Evolutionary conservation across 768 basidiomycete species (phyloP), one percentile per base, ranked within the genome.

Genomic region (Mycena leptocephala): DNA sequence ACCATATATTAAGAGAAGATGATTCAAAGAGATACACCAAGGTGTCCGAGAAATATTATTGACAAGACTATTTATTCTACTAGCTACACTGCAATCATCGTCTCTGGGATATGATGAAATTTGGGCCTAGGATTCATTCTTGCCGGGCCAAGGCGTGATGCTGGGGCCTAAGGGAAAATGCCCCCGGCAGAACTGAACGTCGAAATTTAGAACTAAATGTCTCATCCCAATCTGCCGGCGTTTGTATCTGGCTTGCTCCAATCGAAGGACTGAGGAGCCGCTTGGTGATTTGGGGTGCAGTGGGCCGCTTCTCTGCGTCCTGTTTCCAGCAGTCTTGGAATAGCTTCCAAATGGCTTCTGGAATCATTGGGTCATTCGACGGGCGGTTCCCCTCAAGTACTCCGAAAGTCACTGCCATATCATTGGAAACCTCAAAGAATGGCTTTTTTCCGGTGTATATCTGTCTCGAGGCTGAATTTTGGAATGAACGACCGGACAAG

Each of bases 311-410:
- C 3, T 20, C 20, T 3, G 65, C 58, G 33, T 68, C 33, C 39
- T 48, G 30, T 32, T 53, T 53, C 78, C 78, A 78, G 22, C 70
- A 67, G n/a, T 67, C 39, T 53, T 76, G 48, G 2, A 78, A 9
- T 2, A 78, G 39, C n/a, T 63, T 14, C 78, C 78, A 78, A 18
- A 76, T n/a, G 41, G 16, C 11, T 46, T n/a, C n/a, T n/a, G n/a
- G n/a, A n/a, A 43, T 76, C 62, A 20, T 46, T 24, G 13, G 33
- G 6, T 13, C 46, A n/a, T 5, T 75, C 20, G n/a, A 16, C 43
- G 5, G 75, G 69, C 11, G 51, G 26, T 7, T 67, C 35, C 33
- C 75, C 76, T 3, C 28, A n/a, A 2, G 18, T 26, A 16, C 61
- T n/a, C 26, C n/a, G n/a, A n/a, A n/a, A n/a, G n/a, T n/a, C n/a